Conservation (phyloP, 257 asterid species). For the Striga asiatica region DNA sequence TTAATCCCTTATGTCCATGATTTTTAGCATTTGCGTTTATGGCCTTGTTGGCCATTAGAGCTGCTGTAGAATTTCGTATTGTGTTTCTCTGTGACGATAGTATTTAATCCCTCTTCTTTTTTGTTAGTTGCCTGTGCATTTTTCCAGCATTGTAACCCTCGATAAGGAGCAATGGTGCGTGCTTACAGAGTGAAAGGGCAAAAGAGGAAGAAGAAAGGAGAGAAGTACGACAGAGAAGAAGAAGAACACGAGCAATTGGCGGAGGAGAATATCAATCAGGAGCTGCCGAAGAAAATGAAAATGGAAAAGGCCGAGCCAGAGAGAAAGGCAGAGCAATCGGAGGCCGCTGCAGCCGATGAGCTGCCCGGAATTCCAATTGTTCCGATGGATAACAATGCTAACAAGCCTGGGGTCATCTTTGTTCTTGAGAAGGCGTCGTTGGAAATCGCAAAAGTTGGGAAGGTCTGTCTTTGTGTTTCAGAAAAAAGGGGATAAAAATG, state of each 20-base stretch:
- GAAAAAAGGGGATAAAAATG: not conserved
- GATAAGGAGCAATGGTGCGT: constrained; percentile 26
- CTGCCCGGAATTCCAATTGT: constrained; percentile 61
- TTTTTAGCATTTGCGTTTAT: not conserved
- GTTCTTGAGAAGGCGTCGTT: constrained; percentile 77
- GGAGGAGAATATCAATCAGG: not conserved
- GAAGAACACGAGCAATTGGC: constrained; percentile 24
- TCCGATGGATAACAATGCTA: constrained; percentile 19
- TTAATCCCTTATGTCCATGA: not conserved
- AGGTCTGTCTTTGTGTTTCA: constrained; percentile 33
- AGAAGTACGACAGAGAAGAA: constrained; percentile 33
- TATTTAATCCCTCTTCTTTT: no score
- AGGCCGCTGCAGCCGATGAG: constrained; percentile 33
- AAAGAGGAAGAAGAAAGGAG: constrained; percentile 45
- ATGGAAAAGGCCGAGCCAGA: constrained; percentile 19
- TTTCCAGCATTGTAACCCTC: no score
- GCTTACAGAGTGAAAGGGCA: constrained; percentile 41
- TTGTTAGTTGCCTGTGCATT: no score
- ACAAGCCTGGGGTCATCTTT: constrained; percentile 54
- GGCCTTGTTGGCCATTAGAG: not conserved
- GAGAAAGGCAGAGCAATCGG: constrained; percentile 27
- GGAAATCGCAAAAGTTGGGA: constrained; percentile 89
- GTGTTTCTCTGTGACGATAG: no score
- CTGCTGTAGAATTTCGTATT: no score
- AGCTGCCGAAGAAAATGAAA: constrained; percentile 29